Percentiles rank a stretch among this genome's conserved stretches.
Conservation (phyloP, 805 yeast genomes). For the Tetrapisispora nanseiensis region DNA sequence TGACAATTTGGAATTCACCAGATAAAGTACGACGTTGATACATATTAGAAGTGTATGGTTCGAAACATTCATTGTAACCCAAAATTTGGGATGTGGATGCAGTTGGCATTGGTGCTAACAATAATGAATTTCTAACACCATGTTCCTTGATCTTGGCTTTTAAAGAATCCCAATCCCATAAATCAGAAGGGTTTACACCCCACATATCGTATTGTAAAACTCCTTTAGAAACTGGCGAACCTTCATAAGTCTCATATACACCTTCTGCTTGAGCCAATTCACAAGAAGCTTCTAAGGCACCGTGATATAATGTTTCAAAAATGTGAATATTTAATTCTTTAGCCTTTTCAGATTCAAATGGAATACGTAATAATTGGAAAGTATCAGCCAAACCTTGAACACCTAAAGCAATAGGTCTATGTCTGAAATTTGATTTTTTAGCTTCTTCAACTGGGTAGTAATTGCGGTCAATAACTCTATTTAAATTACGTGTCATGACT, state of each 20-base stretch:
- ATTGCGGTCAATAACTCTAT: conserved; percentile 76
- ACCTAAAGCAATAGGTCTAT: conserved; percentile 93
- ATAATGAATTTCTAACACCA: conserved; percentile 79
- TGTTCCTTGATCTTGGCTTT: conserved; percentile 47
- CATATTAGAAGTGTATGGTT: conserved; percentile 88
- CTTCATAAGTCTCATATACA: conserved; percentile 59
- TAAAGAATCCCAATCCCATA: conserved; percentile 78
- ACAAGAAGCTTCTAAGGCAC: conserved; percentile 75
- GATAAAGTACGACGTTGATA: conserved; percentile 84
- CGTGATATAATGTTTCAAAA: conserved; percentile 94
- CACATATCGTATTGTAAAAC: conserved; percentile 79
- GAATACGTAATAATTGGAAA: conserved; percentile 67
- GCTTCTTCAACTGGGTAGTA: conserved; percentile 79
- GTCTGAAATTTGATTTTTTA: conserved; percentile 60
- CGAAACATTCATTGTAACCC: conserved; percentile 92
- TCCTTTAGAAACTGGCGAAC: conserved; percentile 89
- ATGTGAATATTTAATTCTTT: conserved; percentile 68
- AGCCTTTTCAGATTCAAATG: conserved; percentile 81
- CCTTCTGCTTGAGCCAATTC: conserved; percentile 70
- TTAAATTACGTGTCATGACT: conserved; percentile 68
- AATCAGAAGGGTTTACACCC: conserved; percentile 64
- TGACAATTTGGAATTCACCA: conserved; percentile 90
- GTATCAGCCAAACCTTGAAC: conserved; percentile 96
- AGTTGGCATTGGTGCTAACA: conserved; percentile 96
- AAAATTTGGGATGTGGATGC: conserved; percentile 95